Conservation (phyloP, 257 asterid genomes). For the Solanum megistacrolobum region DNA sequence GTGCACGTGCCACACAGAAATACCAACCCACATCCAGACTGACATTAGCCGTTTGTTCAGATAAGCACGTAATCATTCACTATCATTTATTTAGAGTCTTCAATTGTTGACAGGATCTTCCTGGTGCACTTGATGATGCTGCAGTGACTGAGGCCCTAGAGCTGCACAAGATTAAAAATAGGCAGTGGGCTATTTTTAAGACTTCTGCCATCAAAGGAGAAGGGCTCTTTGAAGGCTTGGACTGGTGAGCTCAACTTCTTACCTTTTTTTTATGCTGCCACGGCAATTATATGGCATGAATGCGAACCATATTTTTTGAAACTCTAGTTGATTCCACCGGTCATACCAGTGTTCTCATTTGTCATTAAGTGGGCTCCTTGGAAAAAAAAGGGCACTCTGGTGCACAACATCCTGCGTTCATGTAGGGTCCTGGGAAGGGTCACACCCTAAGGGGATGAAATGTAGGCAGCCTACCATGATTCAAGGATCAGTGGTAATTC, state of each 20-base stretch:
- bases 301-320: neutral
- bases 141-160: slow-evolving; percentile 81
- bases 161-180: slow-evolving; percentile 82
- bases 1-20: neutral
- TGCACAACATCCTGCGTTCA: neutral
- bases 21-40: neutral
- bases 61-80: neutral
- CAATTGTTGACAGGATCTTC: slow-evolving; percentile 62
- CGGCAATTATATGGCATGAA: neutral
- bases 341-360: neutral
- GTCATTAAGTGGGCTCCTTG: neutral
- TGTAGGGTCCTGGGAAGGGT: neutral
- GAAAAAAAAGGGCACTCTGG: neutral
- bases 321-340: neutral
- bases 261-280: neutral
- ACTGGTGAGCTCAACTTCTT: slow-evolving; percentile 39
- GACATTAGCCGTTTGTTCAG: neutral
- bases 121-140: slow-evolving; percentile 97
- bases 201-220: slow-evolving; percentile 96
- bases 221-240: slow-evolving; percentile 90
- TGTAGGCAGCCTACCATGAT: neutral
- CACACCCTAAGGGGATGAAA: neutral
- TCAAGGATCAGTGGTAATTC: neutral
- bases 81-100: neutral
- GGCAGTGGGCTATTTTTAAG: slow-evolving; percentile 93